These are phyloP conservation scores for Lactarius trivialis DNA, from an alignment of 768 basidiomycete species.

Conservation along the genomic window DNA sequence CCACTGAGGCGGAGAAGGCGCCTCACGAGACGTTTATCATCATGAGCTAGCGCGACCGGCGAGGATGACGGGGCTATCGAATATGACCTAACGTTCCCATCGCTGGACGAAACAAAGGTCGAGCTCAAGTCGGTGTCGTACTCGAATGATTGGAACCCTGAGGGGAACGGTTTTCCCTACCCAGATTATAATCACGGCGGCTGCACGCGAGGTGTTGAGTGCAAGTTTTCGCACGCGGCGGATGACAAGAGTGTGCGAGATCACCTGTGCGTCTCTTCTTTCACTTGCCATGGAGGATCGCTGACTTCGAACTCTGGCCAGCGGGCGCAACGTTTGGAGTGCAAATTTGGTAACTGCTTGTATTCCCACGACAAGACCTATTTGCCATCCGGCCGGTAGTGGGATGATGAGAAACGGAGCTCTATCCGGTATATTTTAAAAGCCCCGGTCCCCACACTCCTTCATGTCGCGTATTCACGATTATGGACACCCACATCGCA, in stretches of 20 bases:
- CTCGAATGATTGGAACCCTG: slow-evolving; percentile 47
- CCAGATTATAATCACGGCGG: slow-evolving; percentile 51
- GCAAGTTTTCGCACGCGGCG: slow-evolving; percentile 47
- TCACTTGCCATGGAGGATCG: not conserved
- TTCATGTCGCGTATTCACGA: not conserved
- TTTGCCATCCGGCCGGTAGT: slow-evolving; percentile 43
- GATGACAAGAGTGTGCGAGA: slow-evolving; percentile 51
- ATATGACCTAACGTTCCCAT: no score
- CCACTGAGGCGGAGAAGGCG: slow-evolving; percentile 21
- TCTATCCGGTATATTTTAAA: not conserved
- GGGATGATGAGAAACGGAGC: slow-evolving; percentile 25
- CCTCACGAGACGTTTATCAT: slow-evolving; percentile 16
- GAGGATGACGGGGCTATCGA: slow-evolving; percentile 16
- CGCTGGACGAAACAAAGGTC: slow-evolving; percentile 28
- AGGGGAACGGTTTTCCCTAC: slow-evolving; percentile 47
- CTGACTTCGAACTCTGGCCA: slow-evolving; percentile 25
- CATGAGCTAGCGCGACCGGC: not conserved
- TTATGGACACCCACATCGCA: slow-evolving; percentile 3
- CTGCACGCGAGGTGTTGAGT: slow-evolving; percentile 38
- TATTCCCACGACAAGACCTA: slow-evolving; percentile 44
- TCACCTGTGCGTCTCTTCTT: slow-evolving; percentile 22
- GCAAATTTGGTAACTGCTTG: slow-evolving; percentile 39
- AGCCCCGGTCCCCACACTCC: not conserved
- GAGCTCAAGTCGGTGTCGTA: slow-evolving; percentile 42
- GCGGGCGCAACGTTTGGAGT: slow-evolving; percentile 47